Evolutionary conservation across 2,329 filamentous ascomycete species (phyloP).

Genomic region (Pestalotiopsis sp.): DNA sequence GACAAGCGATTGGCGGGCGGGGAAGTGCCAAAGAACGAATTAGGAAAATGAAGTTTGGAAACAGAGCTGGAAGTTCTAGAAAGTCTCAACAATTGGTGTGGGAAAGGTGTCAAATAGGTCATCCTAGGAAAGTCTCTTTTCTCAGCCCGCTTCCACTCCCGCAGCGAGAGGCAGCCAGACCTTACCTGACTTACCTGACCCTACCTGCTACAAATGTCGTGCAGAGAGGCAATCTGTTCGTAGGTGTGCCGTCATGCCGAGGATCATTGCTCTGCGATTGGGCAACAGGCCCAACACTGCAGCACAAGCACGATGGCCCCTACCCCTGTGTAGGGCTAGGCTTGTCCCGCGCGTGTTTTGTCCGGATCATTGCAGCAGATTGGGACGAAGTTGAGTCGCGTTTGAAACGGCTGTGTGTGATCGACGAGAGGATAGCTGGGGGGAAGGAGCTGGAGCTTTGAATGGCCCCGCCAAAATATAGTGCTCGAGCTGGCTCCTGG

Average conservation of each 20-base stretch:
- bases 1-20: neutral
- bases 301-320: neutral
- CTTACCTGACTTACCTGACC: neutral
- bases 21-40: neutral
- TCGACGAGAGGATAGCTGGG: neutral
- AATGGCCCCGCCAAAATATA: neutral
- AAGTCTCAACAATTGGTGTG: slow-evolving; percentile 2
- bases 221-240: neutral
- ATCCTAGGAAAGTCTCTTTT: neutral
- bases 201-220: neutral
- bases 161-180: neutral
- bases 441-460: neutral
- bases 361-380: neutral
- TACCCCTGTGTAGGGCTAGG: neutral
- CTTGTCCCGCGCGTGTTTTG: neutral
- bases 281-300: neutral
- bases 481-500: neutral
- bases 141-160: neutral
- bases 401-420: slow-evolving; percentile 5
- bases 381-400: slow-evolving; percentile 2
- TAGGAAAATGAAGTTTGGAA: slow-evolving; percentile 1
- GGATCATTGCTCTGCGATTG: neutral
- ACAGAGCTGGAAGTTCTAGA: neutral
- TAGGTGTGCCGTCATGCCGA: slow-evolving; percentile 9
- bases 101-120: neutral